These are phyloP conservation scores for Capsicum baccatum DNA, from an alignment of 257 asterid genomes.

Conservation along the genomic window DNA sequence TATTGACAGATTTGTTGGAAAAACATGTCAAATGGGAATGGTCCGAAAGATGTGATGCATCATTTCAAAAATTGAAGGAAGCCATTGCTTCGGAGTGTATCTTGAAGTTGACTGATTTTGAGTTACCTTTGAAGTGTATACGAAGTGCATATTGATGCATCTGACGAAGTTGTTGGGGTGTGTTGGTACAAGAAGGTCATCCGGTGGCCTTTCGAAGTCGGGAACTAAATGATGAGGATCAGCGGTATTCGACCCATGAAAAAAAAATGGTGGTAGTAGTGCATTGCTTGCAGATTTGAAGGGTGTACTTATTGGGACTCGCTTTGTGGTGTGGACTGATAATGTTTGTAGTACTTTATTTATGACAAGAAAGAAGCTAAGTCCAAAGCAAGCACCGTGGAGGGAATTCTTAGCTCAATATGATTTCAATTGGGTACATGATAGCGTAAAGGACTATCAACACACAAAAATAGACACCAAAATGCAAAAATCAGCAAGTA, in stretches of 20 bases:
- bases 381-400: background rate
- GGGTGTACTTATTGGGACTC: background rate
- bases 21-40: background rate
- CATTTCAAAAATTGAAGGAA: too few species aligned
- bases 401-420: too few species aligned
- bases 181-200: background rate
- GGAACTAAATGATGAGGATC: background rate
- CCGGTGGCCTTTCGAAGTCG: background rate
- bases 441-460: too few species aligned
- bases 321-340: background rate
- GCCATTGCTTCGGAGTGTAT: background rate
- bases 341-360: background rate
- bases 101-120: background rate
- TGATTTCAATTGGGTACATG: too few species aligned
- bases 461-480: too few species aligned
- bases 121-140: too few species aligned
- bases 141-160: background rate
- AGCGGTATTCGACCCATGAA: background rate
- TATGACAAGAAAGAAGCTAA: too few species aligned
- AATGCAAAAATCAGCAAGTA: too few species aligned
- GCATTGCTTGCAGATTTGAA: background rate
- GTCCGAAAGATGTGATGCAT: background rate
- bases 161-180: background rate
- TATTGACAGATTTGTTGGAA: background rate
- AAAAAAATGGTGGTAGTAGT: background rate